Percentiles rank a stretch among this genome's conserved stretches.
Conservation (phyloP, 1,284 basidiomycete genomes). For the Megacollybia platyphylla region DNA sequence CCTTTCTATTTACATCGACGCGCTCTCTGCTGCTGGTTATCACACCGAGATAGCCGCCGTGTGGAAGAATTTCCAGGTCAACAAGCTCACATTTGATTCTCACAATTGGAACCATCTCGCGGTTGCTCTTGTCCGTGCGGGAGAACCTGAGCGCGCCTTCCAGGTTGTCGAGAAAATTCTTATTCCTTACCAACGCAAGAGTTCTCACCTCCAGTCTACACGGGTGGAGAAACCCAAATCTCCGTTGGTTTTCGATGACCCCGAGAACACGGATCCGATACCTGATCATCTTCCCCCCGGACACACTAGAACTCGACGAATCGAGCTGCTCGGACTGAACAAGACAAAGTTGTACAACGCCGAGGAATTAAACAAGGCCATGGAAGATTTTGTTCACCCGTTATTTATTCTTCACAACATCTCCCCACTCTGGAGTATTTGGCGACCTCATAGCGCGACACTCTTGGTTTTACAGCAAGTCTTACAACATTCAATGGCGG, state of each 20-base stretch:
- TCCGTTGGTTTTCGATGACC: constrained; percentile 30
- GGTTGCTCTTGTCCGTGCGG: constrained; percentile 67
- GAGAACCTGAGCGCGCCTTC: constrained; percentile 73
- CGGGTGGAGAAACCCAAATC: constrained; percentile 26
- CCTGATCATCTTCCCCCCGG: neutral
- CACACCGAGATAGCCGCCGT: constrained; percentile 52
- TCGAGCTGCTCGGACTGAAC: neutral
- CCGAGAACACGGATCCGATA: constrained; percentile 2
- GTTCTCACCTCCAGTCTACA: constrained; percentile 10
- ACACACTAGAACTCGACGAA: neutral
- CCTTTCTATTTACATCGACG: constrained; percentile 77
- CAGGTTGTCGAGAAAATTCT: constrained; percentile 75
- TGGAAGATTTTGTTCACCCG: constrained; percentile 35
- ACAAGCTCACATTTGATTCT: constrained; percentile 79
- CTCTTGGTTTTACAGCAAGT: constrained; percentile 32
- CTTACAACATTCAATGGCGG: constrained; percentile 34
- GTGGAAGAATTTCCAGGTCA: constrained; percentile 55
- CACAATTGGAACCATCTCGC: constrained; percentile 90
- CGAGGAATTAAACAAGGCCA: constrained; percentile 1
- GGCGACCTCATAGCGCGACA: constrained; percentile 46
- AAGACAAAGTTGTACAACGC: constrained; percentile 9
- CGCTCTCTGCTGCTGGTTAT: constrained; percentile 52
- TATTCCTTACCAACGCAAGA: constrained; percentile 41
- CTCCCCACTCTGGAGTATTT: constrained; percentile 50
- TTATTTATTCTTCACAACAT: constrained; percentile 50